Percentiles rank a stretch among this genome's conserved stretches.
phyloP scores from a whole-genome alignment of 768 basidiomycete species.

The Myochromella boudieri region DNA sequence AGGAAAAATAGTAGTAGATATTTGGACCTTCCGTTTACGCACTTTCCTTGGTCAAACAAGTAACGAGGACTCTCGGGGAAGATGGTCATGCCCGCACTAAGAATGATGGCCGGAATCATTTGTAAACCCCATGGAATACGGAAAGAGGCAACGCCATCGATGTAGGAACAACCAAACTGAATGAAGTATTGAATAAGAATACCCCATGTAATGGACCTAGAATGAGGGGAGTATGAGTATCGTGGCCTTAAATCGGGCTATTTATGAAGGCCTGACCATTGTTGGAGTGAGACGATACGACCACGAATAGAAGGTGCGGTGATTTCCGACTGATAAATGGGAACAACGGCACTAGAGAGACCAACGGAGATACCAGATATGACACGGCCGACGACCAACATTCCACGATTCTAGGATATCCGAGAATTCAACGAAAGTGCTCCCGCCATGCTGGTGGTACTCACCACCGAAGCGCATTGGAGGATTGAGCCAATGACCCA shows the following conservation, averaged over 20 bases:
- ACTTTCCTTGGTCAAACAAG: slow-evolving; percentile 64
- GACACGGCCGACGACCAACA: slow-evolving; percentile 72
- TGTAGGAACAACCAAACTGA: slow-evolving; percentile 74
- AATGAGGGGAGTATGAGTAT: background rate
- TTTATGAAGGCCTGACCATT: slow-evolving; percentile 44
- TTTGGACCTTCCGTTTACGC: slow-evolving; percentile 5
- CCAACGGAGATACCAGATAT: slow-evolving; percentile 70
- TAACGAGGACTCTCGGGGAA: slow-evolving; percentile 76
- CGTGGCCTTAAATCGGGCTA: background rate
- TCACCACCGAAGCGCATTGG: slow-evolving; percentile 59
- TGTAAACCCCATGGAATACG: slow-evolving; percentile 81
- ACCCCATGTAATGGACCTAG: slow-evolving; percentile 71
- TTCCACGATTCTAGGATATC: slow-evolving; percentile 56
- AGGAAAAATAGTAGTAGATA: background rate
- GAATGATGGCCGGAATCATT: slow-evolving; percentile 73
- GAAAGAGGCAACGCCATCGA: slow-evolving; percentile 70
- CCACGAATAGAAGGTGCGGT: slow-evolving; percentile 73
- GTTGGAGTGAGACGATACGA: slow-evolving; percentile 73
- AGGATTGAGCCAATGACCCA: slow-evolving; percentile 74
- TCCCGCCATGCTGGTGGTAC: slow-evolving; percentile 14
- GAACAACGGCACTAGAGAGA: slow-evolving; percentile 63
- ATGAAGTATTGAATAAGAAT: slow-evolving; percentile 76
- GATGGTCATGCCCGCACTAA: slow-evolving; percentile 63
- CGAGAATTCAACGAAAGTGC: slow-evolving; percentile 1
- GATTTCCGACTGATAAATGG: slow-evolving; percentile 76